Evolutionary conservation across 208 protist species (phyloP).

Genomic region (Giardia muris): DNA sequence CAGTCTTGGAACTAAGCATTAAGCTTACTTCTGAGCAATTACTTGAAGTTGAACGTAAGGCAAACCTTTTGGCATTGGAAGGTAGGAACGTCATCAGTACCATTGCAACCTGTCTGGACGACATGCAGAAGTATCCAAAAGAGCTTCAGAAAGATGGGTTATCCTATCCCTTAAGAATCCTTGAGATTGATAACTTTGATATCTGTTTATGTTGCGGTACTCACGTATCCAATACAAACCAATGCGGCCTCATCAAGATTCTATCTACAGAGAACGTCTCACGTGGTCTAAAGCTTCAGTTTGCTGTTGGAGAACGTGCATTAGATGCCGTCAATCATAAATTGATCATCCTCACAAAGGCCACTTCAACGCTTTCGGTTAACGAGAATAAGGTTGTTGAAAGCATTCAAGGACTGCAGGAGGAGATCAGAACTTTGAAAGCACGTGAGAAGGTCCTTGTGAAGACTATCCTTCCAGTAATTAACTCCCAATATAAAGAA

Average conservation of each 20-base stretch:
- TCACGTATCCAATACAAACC: not conserved
- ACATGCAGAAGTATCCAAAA: not conserved
- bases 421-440: not conserved
- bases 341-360: not conserved
- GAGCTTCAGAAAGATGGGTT: not conserved
- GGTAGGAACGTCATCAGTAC: not conserved
- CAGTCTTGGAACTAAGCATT: not conserved
- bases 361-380: not conserved
- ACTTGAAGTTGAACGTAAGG: not conserved
- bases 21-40: not conserved
- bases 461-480: not conserved
- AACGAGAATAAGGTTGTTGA: not conserved
- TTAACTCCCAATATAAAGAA: no score
- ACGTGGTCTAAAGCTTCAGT: not conserved
- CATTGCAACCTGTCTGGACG: not conserved
- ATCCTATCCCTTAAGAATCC: not conserved
- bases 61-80: not conserved
- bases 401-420: not conserved
- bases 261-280: not conserved
- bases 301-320: not conserved
- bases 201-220: constrained; percentile 7
- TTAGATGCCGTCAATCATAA: not conserved
- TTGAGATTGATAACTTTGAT: not conserved
- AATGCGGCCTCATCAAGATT: not conserved
- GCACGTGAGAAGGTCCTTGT: not conserved